Evolutionary conservation across 2,329 filamentous ascomycete species (phyloP), one percentile per base, ranked within the genome.

Genomic region (Chaetomiaceae sp.): DNA sequence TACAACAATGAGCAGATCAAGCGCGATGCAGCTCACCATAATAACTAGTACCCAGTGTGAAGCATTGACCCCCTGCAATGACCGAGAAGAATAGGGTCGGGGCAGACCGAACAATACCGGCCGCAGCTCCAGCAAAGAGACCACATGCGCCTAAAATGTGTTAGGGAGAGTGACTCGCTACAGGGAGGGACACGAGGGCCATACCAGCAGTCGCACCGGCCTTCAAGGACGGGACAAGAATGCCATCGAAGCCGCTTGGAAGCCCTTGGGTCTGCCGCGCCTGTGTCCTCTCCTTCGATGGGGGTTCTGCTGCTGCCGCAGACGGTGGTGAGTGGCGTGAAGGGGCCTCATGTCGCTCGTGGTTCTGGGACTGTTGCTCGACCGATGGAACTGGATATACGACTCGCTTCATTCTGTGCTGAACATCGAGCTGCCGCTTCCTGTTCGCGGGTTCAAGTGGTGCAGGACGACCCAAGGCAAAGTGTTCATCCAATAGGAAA

Each of bases 1-100:
- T n/a, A n/a, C 29, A 3, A 19, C 10, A 33, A 26, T 18, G 26
- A 29, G 26, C 5, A 2, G 3, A 9, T 6, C 14, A 8, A 27
- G 19, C 1, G 6, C 4, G 18, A 17, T 35, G 20, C 32, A 40
- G 24, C 78, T 60, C 71, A 82, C 84, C 83, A 74, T 83, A 91
- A 62, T 83, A 96, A 14, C 79, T 85, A 38, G 77, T 79, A 29
- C 88, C 88, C 32, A 94, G 74, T 34, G 79, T 75, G 65, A 88
- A 88, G 79, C 87, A 95, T 67, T 95, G 88, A 33, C 87, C 71
- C 15, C 87, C 85, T 18, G 84, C 82, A 30, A 83, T 75, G 11
- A 84, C 56, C 0, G 87, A 83, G 66, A 88, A 91, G 6, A 91
- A 66, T 2, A 80, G 74, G 4, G 86, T 83, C 12, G 76, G 78